phyloP scores from a whole-genome alignment of 495 filamentous ascomycete species.

The Niebla homalea region DNA sequence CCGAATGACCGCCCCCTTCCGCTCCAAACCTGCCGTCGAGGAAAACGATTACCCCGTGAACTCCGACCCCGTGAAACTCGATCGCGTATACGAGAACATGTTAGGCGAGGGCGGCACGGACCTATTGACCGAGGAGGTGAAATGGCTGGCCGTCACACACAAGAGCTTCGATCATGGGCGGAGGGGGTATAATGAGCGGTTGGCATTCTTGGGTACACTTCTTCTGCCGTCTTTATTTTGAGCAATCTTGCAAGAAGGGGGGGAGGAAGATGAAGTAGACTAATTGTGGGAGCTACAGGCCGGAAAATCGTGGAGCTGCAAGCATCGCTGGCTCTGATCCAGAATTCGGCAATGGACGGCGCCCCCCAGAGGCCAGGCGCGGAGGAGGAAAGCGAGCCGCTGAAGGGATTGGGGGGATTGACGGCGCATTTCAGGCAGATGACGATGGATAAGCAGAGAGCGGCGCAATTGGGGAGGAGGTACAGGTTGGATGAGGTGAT shows the following conservation, averaged over 20 bases:
- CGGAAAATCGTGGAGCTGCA: conserved; percentile 72
- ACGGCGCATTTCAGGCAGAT: conserved; percentile 38
- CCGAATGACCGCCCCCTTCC: conserved; percentile 62
- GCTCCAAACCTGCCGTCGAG: conserved; percentile 30
- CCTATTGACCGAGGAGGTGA: conserved; percentile 74
- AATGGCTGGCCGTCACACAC: conserved; percentile 95
- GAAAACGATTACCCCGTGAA: conserved; percentile 52
- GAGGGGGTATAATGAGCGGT: conserved; percentile 83
- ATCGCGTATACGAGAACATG: conserved; percentile 58
- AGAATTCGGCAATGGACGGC: conserved; percentile 22
- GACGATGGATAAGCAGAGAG: conserved; percentile 36
- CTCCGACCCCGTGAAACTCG: conserved; percentile 53
- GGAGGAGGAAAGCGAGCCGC: conserved; percentile 55
- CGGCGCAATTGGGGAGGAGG: conserved; percentile 52
- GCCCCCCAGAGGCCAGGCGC: conserved; percentile 26
- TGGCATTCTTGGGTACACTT: conserved; percentile 73
- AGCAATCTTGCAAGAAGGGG: no score
- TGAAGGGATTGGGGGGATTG: conserved; percentile 60
- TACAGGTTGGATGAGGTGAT: conserved; percentile 59
- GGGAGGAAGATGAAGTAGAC: conserved; percentile 1
- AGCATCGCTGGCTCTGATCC: conserved; percentile 56
- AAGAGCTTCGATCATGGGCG: conserved; percentile 96
- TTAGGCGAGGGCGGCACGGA: conserved; percentile 56
- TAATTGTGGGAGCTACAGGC: conserved; percentile 33
- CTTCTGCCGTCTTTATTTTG: not conserved